Base-by-base conservation (phyloP, 805 yeast genomes). In the Clavispora asparagi region DNA sequence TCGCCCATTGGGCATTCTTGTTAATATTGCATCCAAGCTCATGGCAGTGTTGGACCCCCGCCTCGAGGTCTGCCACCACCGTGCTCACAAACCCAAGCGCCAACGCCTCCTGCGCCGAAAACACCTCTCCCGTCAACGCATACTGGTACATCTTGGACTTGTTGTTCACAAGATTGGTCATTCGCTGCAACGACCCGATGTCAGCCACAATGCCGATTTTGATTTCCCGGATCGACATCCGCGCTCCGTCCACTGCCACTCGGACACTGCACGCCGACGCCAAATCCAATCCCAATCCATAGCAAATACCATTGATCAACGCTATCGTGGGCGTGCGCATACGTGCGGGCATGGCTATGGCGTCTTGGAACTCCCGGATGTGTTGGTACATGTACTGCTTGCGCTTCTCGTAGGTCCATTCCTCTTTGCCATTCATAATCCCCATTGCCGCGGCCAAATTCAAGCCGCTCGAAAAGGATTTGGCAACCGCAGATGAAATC, bases 191-290 rank as follows among this genome's bases (percentile, higher is more conserved):
- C 1, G 87, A 74, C 5, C 95, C 95, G 57, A 86, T 83, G 60
- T 87, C 94, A 1, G 94, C 90, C 33, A 87, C 77, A 59, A 87
- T 72, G 3, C 92, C 94, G 44, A 86, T 71, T 50, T 81, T 78
- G 49, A 85, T 80, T 64, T 86, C 95, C 46, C 84, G 77, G 46
- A 87, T 77, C 37, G 85, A 74, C 52, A 84, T 71, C 35, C 58
- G 64, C 12, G 78, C 74, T 51, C 77, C 84, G 28, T 65, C 64
- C 3, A 81, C 65, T 10, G 81, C 79, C 11, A 82, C 61, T 43
- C 91, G 73, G 23, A 86, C 77, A 13, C 81, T 73, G 27, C 76
- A 72, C 0, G 85, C 77, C 12, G 83, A 64, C 7, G 84, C 65
- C 39, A 86, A 76, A 61, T 86, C 94, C 16, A 87, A 52, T 0